These are phyloP conservation scores for Aspergillus oerlinghausenensis DNA, from an alignment of 2,329 filamentous ascomycete genomes.

Conservation along the genomic window DNA sequence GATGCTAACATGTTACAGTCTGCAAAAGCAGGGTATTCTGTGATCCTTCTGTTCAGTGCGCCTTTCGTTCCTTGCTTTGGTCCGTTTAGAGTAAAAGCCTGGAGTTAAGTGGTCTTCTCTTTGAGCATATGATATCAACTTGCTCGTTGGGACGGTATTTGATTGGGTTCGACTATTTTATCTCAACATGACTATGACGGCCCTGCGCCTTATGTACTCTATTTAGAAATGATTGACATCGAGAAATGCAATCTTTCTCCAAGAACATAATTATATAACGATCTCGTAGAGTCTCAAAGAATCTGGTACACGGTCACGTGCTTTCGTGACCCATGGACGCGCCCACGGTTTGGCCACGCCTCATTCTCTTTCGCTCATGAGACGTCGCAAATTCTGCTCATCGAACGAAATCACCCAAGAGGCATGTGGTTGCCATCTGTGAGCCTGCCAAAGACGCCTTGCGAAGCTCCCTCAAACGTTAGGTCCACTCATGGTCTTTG, in stretches of 20 bases:
- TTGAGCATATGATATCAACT: constrained; percentile 9
- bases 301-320: constrained; percentile 23
- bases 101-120: constrained; percentile 27
- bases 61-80: constrained; percentile 6
- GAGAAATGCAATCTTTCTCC: neutral
- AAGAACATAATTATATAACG: neutral
- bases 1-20: constrained; percentile 33
- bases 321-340: constrained; percentile 30
- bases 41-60: constrained; percentile 38
- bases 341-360: constrained; percentile 9
- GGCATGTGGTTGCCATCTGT: neutral
- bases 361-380: neutral
- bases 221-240: neutral
- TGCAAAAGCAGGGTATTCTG: constrained; percentile 85
- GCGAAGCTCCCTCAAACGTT: neutral
- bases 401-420: neutral
- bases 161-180: neutral
- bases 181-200: neutral
- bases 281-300: neutral
- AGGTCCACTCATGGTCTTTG: neutral
- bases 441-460: neutral
- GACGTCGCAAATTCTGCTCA: neutral
- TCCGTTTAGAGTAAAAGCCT: constrained; percentile 19
- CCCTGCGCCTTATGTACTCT: neutral
- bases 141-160: neutral